A percentile compares a stretch with the other conserved stretches of the same genome.
These are phyloP conservation scores for Boletus sensibilis DNA, from an alignment of 768 basidiomycete species.

Conservation along the genomic window DNA sequence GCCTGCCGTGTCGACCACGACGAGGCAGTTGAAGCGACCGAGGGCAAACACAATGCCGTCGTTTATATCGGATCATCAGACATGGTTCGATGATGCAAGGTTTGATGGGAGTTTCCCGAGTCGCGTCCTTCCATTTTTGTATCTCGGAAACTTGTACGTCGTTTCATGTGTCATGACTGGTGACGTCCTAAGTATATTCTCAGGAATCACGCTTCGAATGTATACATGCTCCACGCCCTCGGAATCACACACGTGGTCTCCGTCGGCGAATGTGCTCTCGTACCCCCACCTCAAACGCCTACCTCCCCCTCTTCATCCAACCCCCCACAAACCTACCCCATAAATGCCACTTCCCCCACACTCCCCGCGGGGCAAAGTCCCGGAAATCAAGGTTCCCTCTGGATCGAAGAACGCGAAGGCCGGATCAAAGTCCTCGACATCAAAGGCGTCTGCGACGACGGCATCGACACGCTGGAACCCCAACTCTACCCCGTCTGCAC, in stretches of 20 bases:
- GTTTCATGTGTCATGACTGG: background rate
- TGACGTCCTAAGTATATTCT: background rate
- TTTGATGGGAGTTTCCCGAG: conserved; percentile 98
- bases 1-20: conserved; percentile 19
- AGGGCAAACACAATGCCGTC: conserved; percentile 71
- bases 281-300: conserved; percentile 62
- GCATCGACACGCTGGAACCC: conserved; percentile 90
- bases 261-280: conserved; percentile 91
- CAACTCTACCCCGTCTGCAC: conserved; percentile 85
- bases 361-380: conserved; percentile 46
- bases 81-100: conserved; percentile 92
- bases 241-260: conserved; percentile 97
- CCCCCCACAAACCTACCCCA: background rate
- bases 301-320: background rate
- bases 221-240: conserved; percentile 92
- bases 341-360: conserved; percentile 19
- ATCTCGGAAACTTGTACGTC: conserved; percentile 90
- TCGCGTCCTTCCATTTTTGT: conserved; percentile 87
- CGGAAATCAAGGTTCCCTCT: conserved; percentile 69
- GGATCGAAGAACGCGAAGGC: conserved; percentile 85
- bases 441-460: conserved; percentile 92
- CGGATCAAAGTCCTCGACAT: conserved; percentile 90
- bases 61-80: conserved; percentile 68
- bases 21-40: conserved; percentile 42
- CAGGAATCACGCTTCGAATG: conserved; percentile 92